Base-by-base conservation (phyloP, 345 rosid species). In the Eucalyptus victrix region DNA sequence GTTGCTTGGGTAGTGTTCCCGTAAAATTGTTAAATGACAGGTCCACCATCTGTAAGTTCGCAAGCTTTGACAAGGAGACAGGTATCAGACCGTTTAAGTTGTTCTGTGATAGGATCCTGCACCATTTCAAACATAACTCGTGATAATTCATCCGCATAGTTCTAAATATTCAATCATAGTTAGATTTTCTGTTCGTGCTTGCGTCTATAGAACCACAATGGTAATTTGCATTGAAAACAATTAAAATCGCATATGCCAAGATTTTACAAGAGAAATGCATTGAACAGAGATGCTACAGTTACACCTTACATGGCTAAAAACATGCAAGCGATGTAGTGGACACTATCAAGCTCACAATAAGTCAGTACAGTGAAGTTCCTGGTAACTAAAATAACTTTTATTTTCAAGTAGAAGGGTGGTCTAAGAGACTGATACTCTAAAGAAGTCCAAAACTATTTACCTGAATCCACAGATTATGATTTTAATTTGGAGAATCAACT, bases 101-200 rank as follows among this genome's bases (percentile, higher is more conserved):
- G 97, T 97, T 97, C 85, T 88, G 92, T 40, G 99, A 94, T 49
- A 97, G 88, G 86, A 95, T 89, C 93, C 99, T 97, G 91, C 91
- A 90, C 44, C 89, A 91, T 87, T 88, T 86, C 86, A 89, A 28
- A 76, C 85, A 76, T 6, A 40, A 76, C 85, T 76, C 28, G 9
- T 23, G 30, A 40, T 76, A 54, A 87, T 34, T 24, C 44, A 30
- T 16, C 49, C 28, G 8, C 32, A 54, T 19, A 53, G 28, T 16
- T 87, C 65, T 60, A 87, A 34, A 18, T 40, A 87, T 51, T 67
- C 58, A 8, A 87, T 30, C 24, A 37, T 30, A 23, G 49, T 17
- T 40, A 51, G 56, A 53, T 87, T 87, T 60, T 53, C 44, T 13
- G 44, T 54, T 12, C 2, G 1, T 37, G 67, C 30, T 76, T 76